These are phyloP conservation scores for Cytospora schulzeri DNA, from an alignment of 2,329 filamentous ascomycete species.

Conservation along the genomic window DNA sequence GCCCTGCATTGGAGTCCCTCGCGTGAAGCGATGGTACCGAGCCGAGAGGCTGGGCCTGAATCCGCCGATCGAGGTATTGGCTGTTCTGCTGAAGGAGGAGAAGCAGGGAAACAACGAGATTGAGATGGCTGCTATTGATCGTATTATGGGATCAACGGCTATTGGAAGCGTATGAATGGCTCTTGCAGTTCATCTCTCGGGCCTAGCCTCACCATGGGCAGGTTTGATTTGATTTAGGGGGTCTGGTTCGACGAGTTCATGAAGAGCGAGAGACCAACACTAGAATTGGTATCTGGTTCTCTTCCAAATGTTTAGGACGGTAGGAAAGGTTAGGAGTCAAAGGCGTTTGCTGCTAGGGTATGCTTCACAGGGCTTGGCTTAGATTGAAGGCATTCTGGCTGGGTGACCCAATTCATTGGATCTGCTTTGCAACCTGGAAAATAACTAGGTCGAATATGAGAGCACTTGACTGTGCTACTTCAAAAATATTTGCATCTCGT, in stretches of 20 bases:
- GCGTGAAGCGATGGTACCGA: conserved; percentile 84
- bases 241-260: not conserved
- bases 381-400: conserved; percentile 12
- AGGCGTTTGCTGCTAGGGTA: conserved; percentile 14
- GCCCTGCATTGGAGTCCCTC: conserved; percentile 85
- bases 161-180: conserved; percentile 37
- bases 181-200: no score
- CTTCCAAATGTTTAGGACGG: not conserved
- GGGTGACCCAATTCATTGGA: conserved; percentile 3
- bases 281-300: not conserved
- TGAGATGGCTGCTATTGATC: conserved; percentile 76
- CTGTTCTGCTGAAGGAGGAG: conserved; percentile 76
- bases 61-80: conserved; percentile 87
- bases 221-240: not conserved
- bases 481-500: conserved; percentile 6
- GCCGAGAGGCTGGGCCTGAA: conserved; percentile 81
- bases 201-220: not conserved
- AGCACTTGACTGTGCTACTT: not conserved
- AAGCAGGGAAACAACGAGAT: conserved; percentile 53
- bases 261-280: not conserved
- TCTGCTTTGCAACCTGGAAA: not conserved
- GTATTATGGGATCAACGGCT: conserved; percentile 56
- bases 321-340: conserved; percentile 1
- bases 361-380: conserved; percentile 6
- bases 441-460: not conserved